Conservation (phyloP, 257 asterid species). For the Gynochthodes officinalis region DNA sequence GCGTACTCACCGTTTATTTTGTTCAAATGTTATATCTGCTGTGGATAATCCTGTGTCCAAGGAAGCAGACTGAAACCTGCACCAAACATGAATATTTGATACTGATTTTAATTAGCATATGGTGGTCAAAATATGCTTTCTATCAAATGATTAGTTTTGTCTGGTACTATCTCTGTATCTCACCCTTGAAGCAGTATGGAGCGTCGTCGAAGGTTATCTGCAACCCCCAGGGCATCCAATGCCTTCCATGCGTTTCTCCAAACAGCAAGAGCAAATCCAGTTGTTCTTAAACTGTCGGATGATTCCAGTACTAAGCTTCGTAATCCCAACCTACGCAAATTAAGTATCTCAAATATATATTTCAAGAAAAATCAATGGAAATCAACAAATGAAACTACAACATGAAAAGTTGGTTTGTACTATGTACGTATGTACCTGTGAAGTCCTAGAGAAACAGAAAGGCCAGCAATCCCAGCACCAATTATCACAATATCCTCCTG, state of each 20-base stretch:
- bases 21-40: too few relatives aligned
- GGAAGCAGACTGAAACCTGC: too few relatives aligned
- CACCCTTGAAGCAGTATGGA: background rate
- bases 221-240: background rate
- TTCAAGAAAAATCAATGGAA: too few relatives aligned
- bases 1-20: too few relatives aligned
- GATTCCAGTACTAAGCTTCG: constrained; percentile 7
- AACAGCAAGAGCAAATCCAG: constrained; percentile 5
- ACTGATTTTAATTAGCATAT: too few relatives aligned
- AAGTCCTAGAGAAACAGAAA: constrained; percentile 59
- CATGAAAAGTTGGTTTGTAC: background rate
- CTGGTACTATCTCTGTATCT: too few relatives aligned
- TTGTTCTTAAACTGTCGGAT: background rate
- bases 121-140: too few relatives aligned
- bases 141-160: too few relatives aligned
- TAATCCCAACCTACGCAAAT: background rate
- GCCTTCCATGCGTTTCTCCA: constrained; percentile 10
- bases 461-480: constrained; percentile 72
- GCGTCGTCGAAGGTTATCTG: background rate
- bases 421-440: constrained; percentile 42
- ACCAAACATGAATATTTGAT: too few relatives aligned
- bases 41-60: too few relatives aligned
- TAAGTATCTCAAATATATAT: too few relatives aligned
- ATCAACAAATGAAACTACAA: too few relatives aligned
- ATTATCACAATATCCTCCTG: constrained; percentile 46